Evolutionary conservation across 768 basidiomycete species (phyloP).

Genomic region (Termitomyces sp.): DNA sequence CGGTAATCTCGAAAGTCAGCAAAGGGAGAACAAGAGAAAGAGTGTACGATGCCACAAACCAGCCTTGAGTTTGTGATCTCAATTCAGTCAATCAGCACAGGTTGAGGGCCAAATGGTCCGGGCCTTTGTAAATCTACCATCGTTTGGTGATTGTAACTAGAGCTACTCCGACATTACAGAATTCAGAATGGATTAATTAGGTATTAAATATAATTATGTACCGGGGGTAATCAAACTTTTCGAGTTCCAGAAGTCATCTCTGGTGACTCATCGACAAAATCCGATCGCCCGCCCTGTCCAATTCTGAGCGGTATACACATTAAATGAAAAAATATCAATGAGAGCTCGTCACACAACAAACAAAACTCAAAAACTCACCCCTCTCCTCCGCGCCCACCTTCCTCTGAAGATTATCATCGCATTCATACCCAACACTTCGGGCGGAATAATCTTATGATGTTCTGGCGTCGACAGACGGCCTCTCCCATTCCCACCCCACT

Average conservation of each 20-base stretch:
- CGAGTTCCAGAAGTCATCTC: conserved; percentile 12
- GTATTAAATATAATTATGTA: neutral
- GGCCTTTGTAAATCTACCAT: too few species aligned
- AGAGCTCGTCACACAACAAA: neutral
- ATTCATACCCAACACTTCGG: neutral
- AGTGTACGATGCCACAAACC: too few species aligned
- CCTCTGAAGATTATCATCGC: neutral
- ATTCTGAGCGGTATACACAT: conserved; percentile 18
- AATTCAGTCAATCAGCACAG: too few species aligned
- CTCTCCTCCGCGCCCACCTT: conserved; percentile 15
- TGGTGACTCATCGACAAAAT: conserved; percentile 33
- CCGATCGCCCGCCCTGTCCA: conserved; percentile 36
- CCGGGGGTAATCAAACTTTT: conserved; percentile 10
- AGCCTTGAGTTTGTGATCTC: too few species aligned
- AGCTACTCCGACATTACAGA: neutral
- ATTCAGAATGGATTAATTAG: neutral
- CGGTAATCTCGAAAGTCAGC: too few species aligned
- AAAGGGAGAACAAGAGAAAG: too few species aligned
- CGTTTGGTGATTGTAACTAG: neutral
- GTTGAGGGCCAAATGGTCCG: too few species aligned
- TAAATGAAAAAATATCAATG: too few species aligned
- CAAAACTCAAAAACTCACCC: conserved; percentile 19
- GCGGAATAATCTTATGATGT: neutral
- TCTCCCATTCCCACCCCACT: neutral
- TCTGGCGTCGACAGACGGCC: neutral